Evolutionary conservation across 1,284 basidiomycete species (phyloP).

Genomic region (Microbotryum intermedium): DNA sequence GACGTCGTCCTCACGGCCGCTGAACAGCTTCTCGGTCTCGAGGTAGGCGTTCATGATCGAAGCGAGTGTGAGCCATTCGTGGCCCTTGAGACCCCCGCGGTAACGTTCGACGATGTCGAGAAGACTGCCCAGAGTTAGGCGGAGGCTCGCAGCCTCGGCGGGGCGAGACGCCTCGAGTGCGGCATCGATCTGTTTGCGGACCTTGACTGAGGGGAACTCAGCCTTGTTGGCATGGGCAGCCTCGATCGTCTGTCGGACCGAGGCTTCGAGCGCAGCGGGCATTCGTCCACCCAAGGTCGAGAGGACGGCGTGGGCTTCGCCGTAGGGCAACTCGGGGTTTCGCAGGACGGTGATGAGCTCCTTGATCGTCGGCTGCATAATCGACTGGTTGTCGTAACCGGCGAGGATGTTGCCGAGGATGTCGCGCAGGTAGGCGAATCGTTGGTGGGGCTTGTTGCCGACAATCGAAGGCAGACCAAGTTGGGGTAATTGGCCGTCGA

Average conservation of each 20-base stretch:
- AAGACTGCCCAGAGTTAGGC: conserved; percentile 61
- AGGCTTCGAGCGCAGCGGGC: conserved; percentile 82
- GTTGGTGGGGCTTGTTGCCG: conserved; percentile 87
- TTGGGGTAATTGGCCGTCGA: conserved; percentile 80
- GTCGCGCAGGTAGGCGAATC: conserved; percentile 64
- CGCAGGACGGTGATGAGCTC: conserved; percentile 69
- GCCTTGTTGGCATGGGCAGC: conserved; percentile 58
- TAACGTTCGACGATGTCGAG: conserved; percentile 70
- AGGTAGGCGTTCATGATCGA: conserved; percentile 64
- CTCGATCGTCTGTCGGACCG: conserved; percentile 71
- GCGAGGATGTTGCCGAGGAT: conserved; percentile 86
- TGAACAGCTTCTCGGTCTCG: conserved; percentile 83
- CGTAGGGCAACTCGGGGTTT: conserved; percentile 80
- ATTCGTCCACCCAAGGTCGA: conserved; percentile 88
- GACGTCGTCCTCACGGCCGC: conserved; percentile 79
- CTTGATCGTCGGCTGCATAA: conserved; percentile 74
- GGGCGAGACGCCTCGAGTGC: conserved; percentile 72
- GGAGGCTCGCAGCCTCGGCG: conserved; percentile 69
- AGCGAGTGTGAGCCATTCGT: conserved; percentile 71
- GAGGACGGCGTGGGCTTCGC: conserved; percentile 73
- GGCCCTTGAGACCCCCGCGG: conserved; percentile 70
- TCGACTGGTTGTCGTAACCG: conserved; percentile 85
- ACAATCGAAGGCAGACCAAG: conserved; percentile 79
- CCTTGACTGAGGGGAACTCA: conserved; percentile 70
- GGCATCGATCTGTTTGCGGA: conserved; percentile 55